Conservation (phyloP, 352 stramenopile genomes). For the Globisporangium solare region DNA sequence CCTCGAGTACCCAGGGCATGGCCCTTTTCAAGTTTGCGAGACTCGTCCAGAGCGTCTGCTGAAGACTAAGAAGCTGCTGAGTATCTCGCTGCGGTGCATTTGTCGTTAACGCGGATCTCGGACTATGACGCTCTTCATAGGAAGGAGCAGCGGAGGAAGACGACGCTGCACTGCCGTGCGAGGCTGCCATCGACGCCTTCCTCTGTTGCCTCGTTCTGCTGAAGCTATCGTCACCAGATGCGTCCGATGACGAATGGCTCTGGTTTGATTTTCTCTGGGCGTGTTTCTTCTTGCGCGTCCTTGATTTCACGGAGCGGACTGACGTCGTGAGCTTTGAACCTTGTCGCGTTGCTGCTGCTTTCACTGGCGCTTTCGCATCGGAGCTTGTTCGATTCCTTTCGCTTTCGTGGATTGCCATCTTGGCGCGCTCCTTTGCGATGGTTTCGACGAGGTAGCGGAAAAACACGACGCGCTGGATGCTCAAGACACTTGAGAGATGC, state of each 20-base stretch:
- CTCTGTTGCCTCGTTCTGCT: neutral
- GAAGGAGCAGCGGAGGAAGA: neutral
- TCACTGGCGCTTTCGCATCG: neutral
- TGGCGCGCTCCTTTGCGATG: constrained; percentile 20
- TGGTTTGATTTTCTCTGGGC: neutral
- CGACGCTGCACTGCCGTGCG: neutral
- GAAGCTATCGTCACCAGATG: neutral
- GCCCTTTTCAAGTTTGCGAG: constrained; percentile 16
- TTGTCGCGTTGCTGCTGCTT: neutral
- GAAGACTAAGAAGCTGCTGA: constrained; percentile 4
- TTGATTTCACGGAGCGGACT: constrained; percentile 5
- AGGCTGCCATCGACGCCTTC: neutral
- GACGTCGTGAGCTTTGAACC: neutral
- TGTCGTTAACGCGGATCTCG: neutral
- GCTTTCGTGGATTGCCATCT: no score
- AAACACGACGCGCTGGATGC: constrained; percentile 50
- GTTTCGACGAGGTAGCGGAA: constrained; percentile 47
- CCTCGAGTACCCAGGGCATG: constrained; percentile 17
- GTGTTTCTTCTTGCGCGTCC: neutral
- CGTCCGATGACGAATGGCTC: neutral
- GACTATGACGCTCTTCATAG: no score
- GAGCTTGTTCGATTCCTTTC: neutral
- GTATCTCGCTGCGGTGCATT: neutral
- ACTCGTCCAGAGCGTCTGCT: constrained; percentile 2
- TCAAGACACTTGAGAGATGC: constrained; percentile 40